Evolutionary conservation across 2,329 filamentous ascomycete species (phyloP), one percentile per base, ranked within the genome.

Genomic region (Davidsoniella eucalypti): DNA sequence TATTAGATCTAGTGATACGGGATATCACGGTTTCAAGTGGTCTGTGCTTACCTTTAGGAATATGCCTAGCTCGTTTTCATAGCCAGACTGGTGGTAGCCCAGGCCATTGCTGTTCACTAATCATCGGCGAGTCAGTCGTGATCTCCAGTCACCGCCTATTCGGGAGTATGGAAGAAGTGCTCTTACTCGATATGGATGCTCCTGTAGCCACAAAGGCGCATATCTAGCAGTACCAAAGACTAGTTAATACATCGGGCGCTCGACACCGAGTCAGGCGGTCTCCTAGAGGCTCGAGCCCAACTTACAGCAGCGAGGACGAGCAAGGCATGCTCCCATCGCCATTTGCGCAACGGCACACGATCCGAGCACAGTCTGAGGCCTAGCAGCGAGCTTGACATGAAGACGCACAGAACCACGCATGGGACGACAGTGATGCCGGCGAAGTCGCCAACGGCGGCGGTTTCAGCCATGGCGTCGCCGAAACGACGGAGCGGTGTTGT

Each of bases 291-390:
- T 23, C 12, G 14, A 43, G 5, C 17, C 12, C 38, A 39, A 50
- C 46, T 49, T 39, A 63, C 56, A 23, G 64, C 53, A 2, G 63
- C 58, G 12, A 60, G 52, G 14, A 66, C 38, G 43, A 64, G 61
- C 18, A 59, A 56, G 58, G 61, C 64, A 53, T 66, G 63, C 46
- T 65, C 63, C 17, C 56, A 44, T 44, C 60, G 60, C 50, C 64
- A 58, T 42, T 61, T 57, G 52, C 61, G 62, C 25, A 64, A 58
- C 47, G 65, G 53, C 9, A 57, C 53, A 12, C 57, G 55, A 48
- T 63, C 56, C n/a, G 63, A 63, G 49, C 61, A 65, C 47, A 66
- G 58, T 8, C 63, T 62, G 37, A 63, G 43, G 4, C 54, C 52
- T 12, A 63, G 57, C 36, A 62, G 55, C 1, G 59, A 36, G 9